Evolutionary conservation across 441 rosid genomes (phyloP), one percentile per base, ranked within the genome.

Genomic region (Populus trichocarpa): DNA sequence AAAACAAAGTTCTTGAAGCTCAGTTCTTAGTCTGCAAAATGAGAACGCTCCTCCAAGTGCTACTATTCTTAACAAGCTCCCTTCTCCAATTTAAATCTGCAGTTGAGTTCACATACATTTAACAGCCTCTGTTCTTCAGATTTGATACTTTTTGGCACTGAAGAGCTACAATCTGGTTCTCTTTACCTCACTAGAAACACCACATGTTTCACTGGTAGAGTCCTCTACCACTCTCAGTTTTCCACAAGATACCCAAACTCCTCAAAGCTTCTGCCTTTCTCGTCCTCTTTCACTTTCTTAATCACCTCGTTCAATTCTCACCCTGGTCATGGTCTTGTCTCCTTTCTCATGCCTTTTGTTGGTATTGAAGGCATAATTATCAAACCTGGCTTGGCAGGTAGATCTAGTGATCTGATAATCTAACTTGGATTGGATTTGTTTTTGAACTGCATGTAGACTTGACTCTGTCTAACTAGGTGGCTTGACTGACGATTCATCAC

Each of bases 241-340:
- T 7, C 59, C 59, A 50, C 59, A 50, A 50, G 59, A 50, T 50
- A 5, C n/a, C n/a, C n/a, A 0, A 16, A 16, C 59, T 14, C 59
- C 20, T 50, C 59, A 16, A 50, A 5, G n/a, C 59, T 50, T 16
- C 2, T 50, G 20, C 59, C 59, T 16, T 50, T 14, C n/a, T 0
- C n/a, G 2, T 16, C 59, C n/a, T 16, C 59, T 50, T 50, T 16
- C n/a, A 50, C 59, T 11, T 50, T 50, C n/a, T 5, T 0, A 5
- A 50, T 50, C n/a, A 16, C 59, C 59, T 6, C n/a, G 20, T 50
- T 30, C 32, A 30, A 0, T 30, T 30, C 32, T 80, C 85, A 4
- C 79, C 61, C 61, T 16, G 0, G 83, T 65, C 83, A 87, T 61
- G 89, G 87, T 33, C 78, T 89, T 61, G 87, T 81, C 76, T 84